Conservation (phyloP, 2,329 filamentous ascomycete species). For the Xylaria sp. region DNA sequence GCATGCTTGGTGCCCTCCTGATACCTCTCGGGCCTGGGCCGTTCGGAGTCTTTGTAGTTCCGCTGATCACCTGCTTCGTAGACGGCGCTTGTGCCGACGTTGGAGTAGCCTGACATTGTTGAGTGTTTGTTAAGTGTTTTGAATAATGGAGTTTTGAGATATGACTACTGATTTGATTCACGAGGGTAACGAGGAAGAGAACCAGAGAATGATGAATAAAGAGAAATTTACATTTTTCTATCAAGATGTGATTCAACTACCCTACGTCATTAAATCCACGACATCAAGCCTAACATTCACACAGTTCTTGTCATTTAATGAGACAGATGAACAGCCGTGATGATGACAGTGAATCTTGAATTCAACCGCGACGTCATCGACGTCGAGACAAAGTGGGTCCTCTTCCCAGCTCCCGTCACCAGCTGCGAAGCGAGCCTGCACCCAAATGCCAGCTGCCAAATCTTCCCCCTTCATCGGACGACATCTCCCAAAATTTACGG, state of each 20-base stretch:
- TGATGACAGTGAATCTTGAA: not conserved
- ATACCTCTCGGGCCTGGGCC: conserved; percentile 52
- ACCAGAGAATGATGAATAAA: not conserved
- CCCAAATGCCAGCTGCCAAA: conserved; percentile 1
- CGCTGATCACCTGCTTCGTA: conserved; percentile 77
- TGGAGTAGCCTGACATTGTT: conserved; percentile 46
- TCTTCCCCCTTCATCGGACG: not conserved
- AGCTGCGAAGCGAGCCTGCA: not conserved
- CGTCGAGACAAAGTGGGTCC: conserved; percentile 5
- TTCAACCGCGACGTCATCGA: conserved; percentile 15
- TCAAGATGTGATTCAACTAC: not conserved
- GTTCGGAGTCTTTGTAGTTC: conserved; percentile 51
- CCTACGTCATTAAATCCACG: not conserved
- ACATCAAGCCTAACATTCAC: not conserved
- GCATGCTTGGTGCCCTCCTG: conserved; percentile 67
- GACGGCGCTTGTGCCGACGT: conserved; percentile 58
- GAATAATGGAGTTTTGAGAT: not conserved
- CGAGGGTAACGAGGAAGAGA: not conserved
- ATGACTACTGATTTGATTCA: not conserved
- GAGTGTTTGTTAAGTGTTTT: conserved; percentile 9
- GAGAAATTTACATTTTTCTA: not conserved
- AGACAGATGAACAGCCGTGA: too few relatives aligned
- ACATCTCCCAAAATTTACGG: conserved; percentile 23
- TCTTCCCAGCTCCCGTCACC: not conserved
- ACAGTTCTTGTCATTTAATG: not conserved